These are phyloP conservation scores for Marasmius tenuissimus DNA, from an alignment of 1,284 basidiomycete species.

Conservation along the genomic window DNA sequence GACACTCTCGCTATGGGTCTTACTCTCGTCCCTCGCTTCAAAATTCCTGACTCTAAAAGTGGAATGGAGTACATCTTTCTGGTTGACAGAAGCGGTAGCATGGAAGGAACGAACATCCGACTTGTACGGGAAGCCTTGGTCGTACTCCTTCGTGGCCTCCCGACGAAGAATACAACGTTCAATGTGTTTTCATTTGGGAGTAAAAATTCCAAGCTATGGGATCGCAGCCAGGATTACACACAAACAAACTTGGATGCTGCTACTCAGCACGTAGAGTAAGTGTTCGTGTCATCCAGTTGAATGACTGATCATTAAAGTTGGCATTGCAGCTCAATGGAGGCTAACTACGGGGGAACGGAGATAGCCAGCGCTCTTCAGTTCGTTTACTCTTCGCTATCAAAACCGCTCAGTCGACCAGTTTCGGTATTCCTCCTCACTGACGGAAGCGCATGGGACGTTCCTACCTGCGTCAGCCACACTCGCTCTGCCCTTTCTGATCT, in stretches of 20 bases:
- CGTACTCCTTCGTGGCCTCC: constrained; percentile 26
- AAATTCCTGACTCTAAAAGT: constrained; percentile 19
- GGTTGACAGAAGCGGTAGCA: constrained; percentile 35
- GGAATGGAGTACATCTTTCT: constrained; percentile 35
- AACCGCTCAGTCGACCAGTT: neutral
- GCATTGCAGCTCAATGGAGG: neutral
- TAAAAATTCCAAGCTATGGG: constrained; percentile 20
- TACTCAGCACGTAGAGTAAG: constrained; percentile 7
- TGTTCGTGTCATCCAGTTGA: neutral
- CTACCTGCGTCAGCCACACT: constrained; percentile 1
- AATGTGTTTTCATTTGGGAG: constrained; percentile 32
- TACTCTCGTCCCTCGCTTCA: constrained; percentile 30
- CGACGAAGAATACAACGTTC: constrained; percentile 23
- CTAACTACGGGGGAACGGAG: constrained; percentile 4
- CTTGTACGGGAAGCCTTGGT: constrained; percentile 24
- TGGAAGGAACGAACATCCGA: constrained; percentile 24
- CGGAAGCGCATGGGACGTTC: constrained; percentile 9
- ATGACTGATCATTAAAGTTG: neutral
- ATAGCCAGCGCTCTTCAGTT: neutral
- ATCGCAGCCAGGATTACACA: constrained; percentile 20
- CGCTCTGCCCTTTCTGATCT: neutral
- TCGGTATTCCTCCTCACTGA: constrained; percentile 6
- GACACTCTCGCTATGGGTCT: constrained; percentile 26
- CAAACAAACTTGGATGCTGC: constrained; percentile 17
- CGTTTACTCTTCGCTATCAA: neutral